Evolutionary conservation across 257 asterid genomes (phyloP), one percentile per base, ranked within the genome.

Genomic region (Mentha longifolia): DNA sequence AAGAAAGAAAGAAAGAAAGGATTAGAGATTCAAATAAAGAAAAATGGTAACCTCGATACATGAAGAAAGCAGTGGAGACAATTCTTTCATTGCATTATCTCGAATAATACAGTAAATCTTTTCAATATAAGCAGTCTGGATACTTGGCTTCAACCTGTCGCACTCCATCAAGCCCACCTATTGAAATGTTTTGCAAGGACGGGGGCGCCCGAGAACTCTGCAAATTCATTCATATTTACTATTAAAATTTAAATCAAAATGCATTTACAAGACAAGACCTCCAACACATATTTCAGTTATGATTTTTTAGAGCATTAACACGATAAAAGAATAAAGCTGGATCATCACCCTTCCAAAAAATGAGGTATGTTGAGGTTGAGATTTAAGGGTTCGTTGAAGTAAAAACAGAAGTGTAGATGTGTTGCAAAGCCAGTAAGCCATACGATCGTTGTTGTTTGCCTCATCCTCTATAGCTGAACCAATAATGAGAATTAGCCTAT

Each of bases 401-500:
- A 92, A 79, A 78, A 86, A 90, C 59, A 88, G 78, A 60, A 92
- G 80, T 0, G 85, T 86, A 43, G 98, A 88, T 65, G 96, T 79
- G 78, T 92, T 92, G 79, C 89, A 86, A 68, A 92, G 88, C 98
- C 98, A 92, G 79, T 92, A 92, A 60, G 92, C 88, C 89, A 90
- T 81, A 68, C 59, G 77, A 30, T 69, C 71, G 60, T 78, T 86
- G n/a, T n/a, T n/a, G 80, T 86, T 76, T 54, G 78, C 74, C 82
- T 90, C 89, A n/a, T 88, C 88, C 98, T 92, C 97, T 62, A 90
- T 85, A 61, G 88, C 87, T 58, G 92, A 90, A 80, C 98, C 98
- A 55, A 92, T 83, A 57, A 83, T 70, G 76, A 84, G 89, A 82
- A 92, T 88, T 72, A 92, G 91, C 52, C 91, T 92, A 83, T 92